Conservation (phyloP, 1,139 yeast species). For the Geotrichum australiense region DNA sequence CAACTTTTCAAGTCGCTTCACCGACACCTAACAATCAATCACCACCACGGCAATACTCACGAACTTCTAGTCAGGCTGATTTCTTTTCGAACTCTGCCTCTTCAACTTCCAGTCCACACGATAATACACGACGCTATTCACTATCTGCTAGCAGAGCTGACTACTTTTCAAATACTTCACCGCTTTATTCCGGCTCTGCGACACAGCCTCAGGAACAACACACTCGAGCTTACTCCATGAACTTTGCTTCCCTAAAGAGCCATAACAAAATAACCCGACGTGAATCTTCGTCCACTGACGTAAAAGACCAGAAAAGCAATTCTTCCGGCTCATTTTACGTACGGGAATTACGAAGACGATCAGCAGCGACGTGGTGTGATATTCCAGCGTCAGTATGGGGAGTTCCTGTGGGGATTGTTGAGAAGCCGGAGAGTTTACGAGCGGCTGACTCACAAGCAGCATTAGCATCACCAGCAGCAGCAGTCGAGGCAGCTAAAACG, state of each 20-base stretch:
- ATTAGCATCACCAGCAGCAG: background rate
- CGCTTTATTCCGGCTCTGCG: no score
- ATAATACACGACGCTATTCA: no score
- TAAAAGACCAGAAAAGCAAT: conserved; percentile 10
- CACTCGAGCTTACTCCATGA: background rate
- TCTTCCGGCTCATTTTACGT: conserved; percentile 47
- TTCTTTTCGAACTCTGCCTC: no score
- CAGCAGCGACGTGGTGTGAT: conserved; percentile 48
- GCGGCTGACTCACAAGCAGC: background rate
- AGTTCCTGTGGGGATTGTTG: conserved; percentile 58
- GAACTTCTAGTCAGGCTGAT: no score
- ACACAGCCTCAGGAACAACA: no score
- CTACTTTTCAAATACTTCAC: no score
- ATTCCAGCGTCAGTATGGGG: conserved; percentile 52
- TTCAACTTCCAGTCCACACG: no score
- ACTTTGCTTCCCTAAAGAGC: conserved; percentile 6
- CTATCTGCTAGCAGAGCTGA: no score
- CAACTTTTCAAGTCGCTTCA: no score
- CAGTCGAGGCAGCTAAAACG: background rate
- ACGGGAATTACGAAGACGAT: conserved; percentile 43
- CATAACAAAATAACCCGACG: conserved; percentile 5
- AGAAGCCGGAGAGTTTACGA: conserved; percentile 19
- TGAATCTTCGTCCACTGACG: conserved; percentile 6
- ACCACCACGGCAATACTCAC: no score
- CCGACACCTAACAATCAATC: no score